These are phyloP conservation scores for Yamadazyma kitorensis DNA, from an alignment of 805 yeast species.

Conservation along the genomic window DNA sequence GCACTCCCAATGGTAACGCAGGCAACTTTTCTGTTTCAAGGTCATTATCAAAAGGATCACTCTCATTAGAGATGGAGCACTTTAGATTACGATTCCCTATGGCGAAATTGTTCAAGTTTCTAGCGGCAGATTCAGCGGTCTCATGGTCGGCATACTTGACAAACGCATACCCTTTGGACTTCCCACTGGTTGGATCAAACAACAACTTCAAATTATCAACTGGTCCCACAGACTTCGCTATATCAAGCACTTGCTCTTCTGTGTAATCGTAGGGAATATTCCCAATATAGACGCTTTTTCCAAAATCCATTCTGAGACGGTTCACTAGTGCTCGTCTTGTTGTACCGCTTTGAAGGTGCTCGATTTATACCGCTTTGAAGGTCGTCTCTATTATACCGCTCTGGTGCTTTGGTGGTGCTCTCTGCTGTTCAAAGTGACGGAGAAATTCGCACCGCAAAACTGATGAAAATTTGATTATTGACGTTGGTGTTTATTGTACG, in stretches of 20 bases:
- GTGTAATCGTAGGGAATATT: conserved; percentile 91
- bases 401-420: too few relatives aligned
- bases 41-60: conserved; percentile 47
- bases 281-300: conserved; percentile 65
- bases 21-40: conserved; percentile 29
- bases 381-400: too few relatives aligned
- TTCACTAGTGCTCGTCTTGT: too few relatives aligned
- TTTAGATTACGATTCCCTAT: conserved; percentile 64
- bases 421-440: too few relatives aligned
- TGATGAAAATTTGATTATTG: too few relatives aligned
- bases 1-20: conserved; percentile 40
- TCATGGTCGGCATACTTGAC: conserved; percentile 80
- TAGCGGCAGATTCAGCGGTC: conserved; percentile 86
- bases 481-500: too few relatives aligned
- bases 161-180: conserved; percentile 87
- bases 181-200: conserved; percentile 86
- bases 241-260: conserved; percentile 86
- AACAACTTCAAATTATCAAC: conserved; percentile 70
- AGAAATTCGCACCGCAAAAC: conserved; percentile 1
- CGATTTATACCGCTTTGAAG: too few relatives aligned
- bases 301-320: conserved; percentile 5
- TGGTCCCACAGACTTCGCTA: conserved; percentile 87
- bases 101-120: conserved; percentile 74
- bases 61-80: conserved; percentile 48
- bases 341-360: too few relatives aligned